Base-by-base conservation (phyloP, 176 grass and related monocot species). In the Cenchrus americanus region DNA sequence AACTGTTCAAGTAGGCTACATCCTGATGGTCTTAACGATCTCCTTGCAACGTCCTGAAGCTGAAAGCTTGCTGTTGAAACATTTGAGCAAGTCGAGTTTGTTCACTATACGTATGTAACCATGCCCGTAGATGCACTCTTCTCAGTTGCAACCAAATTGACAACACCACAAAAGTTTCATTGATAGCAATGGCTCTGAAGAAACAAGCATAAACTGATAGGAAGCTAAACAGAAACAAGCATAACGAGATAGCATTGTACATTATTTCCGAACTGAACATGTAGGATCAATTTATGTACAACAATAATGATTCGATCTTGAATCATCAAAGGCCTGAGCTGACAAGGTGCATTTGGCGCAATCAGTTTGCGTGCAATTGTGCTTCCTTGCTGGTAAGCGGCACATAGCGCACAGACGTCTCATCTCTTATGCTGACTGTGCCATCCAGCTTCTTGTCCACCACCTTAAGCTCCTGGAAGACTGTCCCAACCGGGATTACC, bases 401-500 rank as follows among this genome's bases (percentile, higher is more conserved):
- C 61, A 92, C 90, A 41, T 90, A 96, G 63, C 86, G 88, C 84
- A 96, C 94, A 47, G 88, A 89, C 1, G 88, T 91, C 65, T 91
- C 88, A 8, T 89, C 83, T 59, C 61, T 92, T 37, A 89, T 46
- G 66, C 72, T 89, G 80, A 91, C 53, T 2, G 72, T 62, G n/a
- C 91, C 91, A 26, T 96, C 91, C 8, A 18, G 69, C 26, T 89
- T 91, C 86, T 96, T 96, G 79, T 93, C 94, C 10, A 96, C 80
- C 42, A 96, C 94, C 50, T 96, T 92, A 73, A 96, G 88, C 61
- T 93, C 94, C 89, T 96, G 94, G 66, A 89, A 87, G 17, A 81
- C 46, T 14, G 79, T 83, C 48, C 94, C 94, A 2, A 96, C 88
- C 6, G 94, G 94, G 57, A 96, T 96, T 54, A 96, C 94, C 94